These are phyloP conservation scores for Ilex asprella DNA, from an alignment of 257 asterid species.

Conservation along the genomic window DNA sequence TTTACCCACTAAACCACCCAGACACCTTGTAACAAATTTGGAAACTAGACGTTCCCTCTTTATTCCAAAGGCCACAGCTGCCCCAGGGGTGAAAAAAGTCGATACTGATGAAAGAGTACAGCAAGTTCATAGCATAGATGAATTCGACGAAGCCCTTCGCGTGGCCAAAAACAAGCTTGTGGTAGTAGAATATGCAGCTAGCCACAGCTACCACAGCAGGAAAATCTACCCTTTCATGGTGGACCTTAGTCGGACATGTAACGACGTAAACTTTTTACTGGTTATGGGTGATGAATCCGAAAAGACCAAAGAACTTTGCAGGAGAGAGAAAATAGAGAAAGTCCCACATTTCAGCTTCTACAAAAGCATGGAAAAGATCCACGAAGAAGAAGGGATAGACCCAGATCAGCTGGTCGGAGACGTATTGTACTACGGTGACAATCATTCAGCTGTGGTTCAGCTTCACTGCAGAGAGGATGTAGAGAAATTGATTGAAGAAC, in stretches of 20 bases:
- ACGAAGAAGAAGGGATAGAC: conserved; percentile 89
- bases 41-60: conserved; percentile 10
- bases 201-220: conserved; percentile 40
- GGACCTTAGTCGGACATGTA: conserved; percentile 75
- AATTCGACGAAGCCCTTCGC: conserved; percentile 71
- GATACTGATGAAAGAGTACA: conserved; percentile 49
- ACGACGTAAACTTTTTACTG: conserved; percentile 75
- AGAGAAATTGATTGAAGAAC: conserved; percentile 52
- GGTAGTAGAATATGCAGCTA: conserved; percentile 76
- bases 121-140: conserved; percentile 47
- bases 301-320: conserved; percentile 53
- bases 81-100: conserved; percentile 35
- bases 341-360: conserved; percentile 95
- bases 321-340: conserved; percentile 54
- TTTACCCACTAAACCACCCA: conserved; percentile 18
- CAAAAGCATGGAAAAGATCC: conserved; percentile 84
- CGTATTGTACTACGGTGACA: conserved; percentile 89
- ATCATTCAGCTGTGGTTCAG: conserved; percentile 78
- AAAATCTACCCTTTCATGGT: conserved; percentile 89
- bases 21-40: neutral
- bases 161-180: conserved; percentile 64
- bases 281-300: conserved; percentile 91
- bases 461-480: conserved; percentile 72
- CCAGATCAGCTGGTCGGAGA: conserved; percentile 84
- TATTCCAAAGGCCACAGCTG: conserved; percentile 43